Conservation (phyloP, 495 filamentous ascomycete genomes). For the Penicillium steckii region DNA sequence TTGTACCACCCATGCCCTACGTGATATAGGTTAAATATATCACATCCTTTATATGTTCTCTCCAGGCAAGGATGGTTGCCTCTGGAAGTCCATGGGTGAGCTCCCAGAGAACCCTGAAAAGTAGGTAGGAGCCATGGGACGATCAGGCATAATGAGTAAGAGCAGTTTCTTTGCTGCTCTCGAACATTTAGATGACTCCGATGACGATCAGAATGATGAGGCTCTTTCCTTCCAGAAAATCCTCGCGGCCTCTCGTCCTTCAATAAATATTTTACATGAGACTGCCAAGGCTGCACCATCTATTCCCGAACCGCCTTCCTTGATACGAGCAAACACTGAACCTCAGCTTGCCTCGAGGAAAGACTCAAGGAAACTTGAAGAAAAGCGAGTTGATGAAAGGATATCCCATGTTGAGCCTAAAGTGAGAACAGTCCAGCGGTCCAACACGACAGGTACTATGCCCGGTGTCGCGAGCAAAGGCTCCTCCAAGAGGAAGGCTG, state of each 20-base stretch:
- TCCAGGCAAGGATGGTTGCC: background rate
- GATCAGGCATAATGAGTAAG: slow-evolving; percentile 20
- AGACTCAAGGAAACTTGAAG: background rate
- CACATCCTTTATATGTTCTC: background rate
- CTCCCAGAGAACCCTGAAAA: background rate
- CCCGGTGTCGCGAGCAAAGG: slow-evolving; percentile 9
- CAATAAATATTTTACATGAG: background rate
- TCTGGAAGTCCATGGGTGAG: background rate
- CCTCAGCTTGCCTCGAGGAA: slow-evolving; percentile 7
- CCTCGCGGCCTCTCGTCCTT: slow-evolving; percentile 1
- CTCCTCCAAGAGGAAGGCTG: slow-evolving; percentile 21
- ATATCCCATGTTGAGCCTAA: background rate
- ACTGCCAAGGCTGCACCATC: background rate
- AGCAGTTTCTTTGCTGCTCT: slow-evolving; percentile 48
- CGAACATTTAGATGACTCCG: slow-evolving; percentile 43
- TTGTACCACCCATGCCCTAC: too few relatives aligned
- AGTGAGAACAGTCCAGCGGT: slow-evolving; percentile 7
- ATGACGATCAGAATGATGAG: slow-evolving; percentile 26
- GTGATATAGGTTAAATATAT: too few relatives aligned
- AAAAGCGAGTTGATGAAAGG: background rate
- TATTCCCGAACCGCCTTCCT: background rate
- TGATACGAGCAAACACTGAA: slow-evolving; percentile 13
- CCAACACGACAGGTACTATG: slow-evolving; percentile 21
- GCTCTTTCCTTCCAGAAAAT: slow-evolving; percentile 10
- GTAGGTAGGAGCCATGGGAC: background rate